These are phyloP conservation scores for Bretschneidera sinensis DNA, from an alignment of 345 rosid species.

Conservation along the genomic window DNA sequence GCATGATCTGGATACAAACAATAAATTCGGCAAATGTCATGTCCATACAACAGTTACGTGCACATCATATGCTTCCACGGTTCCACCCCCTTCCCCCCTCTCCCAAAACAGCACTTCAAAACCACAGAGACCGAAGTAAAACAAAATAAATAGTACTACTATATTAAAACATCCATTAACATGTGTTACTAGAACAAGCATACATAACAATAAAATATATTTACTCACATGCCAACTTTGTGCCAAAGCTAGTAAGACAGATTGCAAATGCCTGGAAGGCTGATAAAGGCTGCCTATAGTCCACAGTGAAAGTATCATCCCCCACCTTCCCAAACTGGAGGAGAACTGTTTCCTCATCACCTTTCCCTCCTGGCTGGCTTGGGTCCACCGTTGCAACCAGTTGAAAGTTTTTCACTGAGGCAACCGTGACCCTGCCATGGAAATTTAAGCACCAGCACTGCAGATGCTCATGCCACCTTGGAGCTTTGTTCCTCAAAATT, in stretches of 20 bases:
- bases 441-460: constrained; percentile 98
- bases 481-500: constrained; percentile 75
- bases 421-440: constrained; percentile 91
- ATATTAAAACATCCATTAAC: constrained; percentile 22
- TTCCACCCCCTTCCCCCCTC: constrained; percentile 5
- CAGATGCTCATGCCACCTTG: constrained; percentile 92
- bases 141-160: constrained; percentile 12
- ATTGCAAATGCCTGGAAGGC: constrained; percentile 92
- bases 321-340: constrained; percentile 93
- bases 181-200: constrained; percentile 1
- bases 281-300: constrained; percentile 84
- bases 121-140: constrained; percentile 7
- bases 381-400: constrained; percentile 71
- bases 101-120: constrained; percentile 16
- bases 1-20: constrained; percentile 4
- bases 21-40: constrained; percentile 12
- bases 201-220: not conserved
- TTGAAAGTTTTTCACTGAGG: constrained; percentile 92
- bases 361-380: constrained; percentile 82
- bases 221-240: constrained; percentile 90
- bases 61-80: constrained; percentile 33
- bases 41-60: constrained; percentile 26
- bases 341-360: constrained; percentile 79
- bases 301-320: constrained; percentile 88
- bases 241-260: constrained; percentile 94